Percentiles rank a stretch among this genome's conserved stretches.
Evolutionary conservation across 2,329 filamentous ascomycete species (phyloP).

Genomic region (Alternaria dauci): DNA sequence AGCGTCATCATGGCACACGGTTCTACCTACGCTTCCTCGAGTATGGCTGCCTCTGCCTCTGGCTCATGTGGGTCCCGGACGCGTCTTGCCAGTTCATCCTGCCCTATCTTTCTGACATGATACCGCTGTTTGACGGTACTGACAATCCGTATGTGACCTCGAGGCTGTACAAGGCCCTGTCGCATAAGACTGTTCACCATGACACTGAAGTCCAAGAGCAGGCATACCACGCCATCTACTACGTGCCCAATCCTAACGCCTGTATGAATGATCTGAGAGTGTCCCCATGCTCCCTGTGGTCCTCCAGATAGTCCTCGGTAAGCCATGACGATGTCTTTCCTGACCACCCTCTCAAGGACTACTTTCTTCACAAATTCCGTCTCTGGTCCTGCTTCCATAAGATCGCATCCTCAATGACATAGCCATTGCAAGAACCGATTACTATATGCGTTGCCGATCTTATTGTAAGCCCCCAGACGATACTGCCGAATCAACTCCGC

Average conservation of each 20-base stretch:
- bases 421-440: not conserved
- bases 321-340: conserved; percentile 15
- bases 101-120: conserved; percentile 8
- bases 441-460: not conserved
- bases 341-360: conserved; percentile 14
- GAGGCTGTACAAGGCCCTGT: conserved; percentile 1
- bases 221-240: not conserved
- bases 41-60: conserved; percentile 9
- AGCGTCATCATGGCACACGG: not conserved
- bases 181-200: not conserved
- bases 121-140: not conserved
- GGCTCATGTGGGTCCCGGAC: conserved; percentile 6
- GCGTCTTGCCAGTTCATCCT: conserved; percentile 3
- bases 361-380: conserved; percentile 18
- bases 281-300: not conserved
- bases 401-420: conserved; percentile 24
- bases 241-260: conserved; percentile 5
- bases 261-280: conserved; percentile 17
- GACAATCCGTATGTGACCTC: conserved; percentile 9
- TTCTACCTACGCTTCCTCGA: conserved; percentile 5
- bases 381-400: conserved; percentile 18
- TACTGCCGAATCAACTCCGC: not conserved
- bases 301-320: conserved; percentile 17
- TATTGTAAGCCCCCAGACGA: not conserved
- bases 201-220: not conserved